Evolutionary conservation across 2,329 filamentous ascomycete genomes (phyloP).

Genomic region (Alternaria metachromatica): DNA sequence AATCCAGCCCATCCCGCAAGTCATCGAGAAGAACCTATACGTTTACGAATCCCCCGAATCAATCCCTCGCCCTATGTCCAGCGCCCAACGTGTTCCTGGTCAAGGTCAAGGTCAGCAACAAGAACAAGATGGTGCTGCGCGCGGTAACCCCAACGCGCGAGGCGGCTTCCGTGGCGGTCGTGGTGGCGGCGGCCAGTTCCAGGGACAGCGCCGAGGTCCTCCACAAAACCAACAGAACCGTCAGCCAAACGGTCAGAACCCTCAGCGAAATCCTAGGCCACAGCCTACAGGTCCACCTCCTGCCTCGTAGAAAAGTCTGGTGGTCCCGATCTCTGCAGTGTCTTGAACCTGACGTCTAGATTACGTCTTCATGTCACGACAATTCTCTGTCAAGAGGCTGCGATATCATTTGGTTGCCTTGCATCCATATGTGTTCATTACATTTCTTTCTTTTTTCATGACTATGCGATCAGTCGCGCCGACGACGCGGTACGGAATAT

Average conservation of each 20-base stretch:
- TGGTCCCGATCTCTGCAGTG: slow-evolving; percentile 35
- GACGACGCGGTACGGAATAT: slow-evolving; percentile 47
- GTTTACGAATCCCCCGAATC: slow-evolving; percentile 96
- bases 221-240: slow-evolving; percentile 39
- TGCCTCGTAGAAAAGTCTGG: slow-evolving; percentile 15
- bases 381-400: slow-evolving; percentile 38
- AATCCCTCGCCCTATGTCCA: slow-evolving; percentile 82
- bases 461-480: slow-evolving; percentile 39
- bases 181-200: slow-evolving; percentile 43
- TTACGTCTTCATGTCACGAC: slow-evolving; percentile 35
- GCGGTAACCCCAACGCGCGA: slow-evolving; percentile 31
- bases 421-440: slow-evolving; percentile 36
- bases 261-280: slow-evolving; percentile 44
- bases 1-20: slow-evolving; percentile 92
- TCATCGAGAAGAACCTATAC: slow-evolving; percentile 97
- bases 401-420: slow-evolving; percentile 28
- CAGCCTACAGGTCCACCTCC: slow-evolving; percentile 43
- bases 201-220: slow-evolving; percentile 38
- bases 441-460: slow-evolving; percentile 38
- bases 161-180: slow-evolving; percentile 44
- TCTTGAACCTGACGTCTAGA: slow-evolving; percentile 30
- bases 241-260: slow-evolving; percentile 45
- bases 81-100: slow-evolving; percentile 48
- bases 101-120: slow-evolving; percentile 38
- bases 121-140: slow-evolving; percentile 35